These are phyloP conservation scores for Colletotrichum sansevieriae DNA, from an alignment of 2,329 filamentous ascomycete species.

Conservation along the genomic window DNA sequence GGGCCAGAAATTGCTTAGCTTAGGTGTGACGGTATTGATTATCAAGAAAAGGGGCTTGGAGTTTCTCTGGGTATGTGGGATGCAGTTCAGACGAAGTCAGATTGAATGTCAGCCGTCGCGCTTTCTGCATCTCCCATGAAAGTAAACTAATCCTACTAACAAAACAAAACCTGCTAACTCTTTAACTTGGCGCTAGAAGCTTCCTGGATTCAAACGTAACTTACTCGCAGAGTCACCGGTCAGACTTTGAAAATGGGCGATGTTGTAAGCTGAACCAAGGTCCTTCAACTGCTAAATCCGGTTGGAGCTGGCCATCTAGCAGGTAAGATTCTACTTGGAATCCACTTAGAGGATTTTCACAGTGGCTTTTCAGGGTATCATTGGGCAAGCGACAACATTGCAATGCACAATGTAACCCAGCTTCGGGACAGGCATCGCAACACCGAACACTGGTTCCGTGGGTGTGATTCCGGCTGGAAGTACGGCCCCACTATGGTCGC, in stretches of 20 bases:
- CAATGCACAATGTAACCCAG: background rate
- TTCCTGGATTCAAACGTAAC: too few relatives aligned
- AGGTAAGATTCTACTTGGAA: background rate
- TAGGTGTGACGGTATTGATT: background rate
- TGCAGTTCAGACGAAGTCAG: background rate
- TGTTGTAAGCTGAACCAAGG: background rate
- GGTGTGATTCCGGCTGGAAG: conserved; percentile 7
- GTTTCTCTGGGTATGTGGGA: background rate
- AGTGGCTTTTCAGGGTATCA: background rate
- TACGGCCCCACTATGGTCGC: conserved; percentile 19
- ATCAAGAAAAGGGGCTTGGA: background rate
- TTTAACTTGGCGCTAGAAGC: too few relatives aligned
- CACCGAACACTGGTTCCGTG: background rate
- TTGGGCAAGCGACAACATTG: background rate
- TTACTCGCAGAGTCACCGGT: too few relatives aligned
- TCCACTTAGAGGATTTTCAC: too few relatives aligned
- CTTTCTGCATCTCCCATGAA: background rate
- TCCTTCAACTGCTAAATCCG: background rate
- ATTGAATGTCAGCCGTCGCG: background rate
- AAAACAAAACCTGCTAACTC: too few relatives aligned
- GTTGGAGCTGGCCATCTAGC: background rate
- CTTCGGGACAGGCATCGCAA: background rate
- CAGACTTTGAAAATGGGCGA: background rate
- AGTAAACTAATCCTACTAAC: too few relatives aligned
- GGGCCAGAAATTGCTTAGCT: background rate